Base-by-base conservation (phyloP, 202 grass and related monocot genomes). In the Hordeum pubiflorum region DNA sequence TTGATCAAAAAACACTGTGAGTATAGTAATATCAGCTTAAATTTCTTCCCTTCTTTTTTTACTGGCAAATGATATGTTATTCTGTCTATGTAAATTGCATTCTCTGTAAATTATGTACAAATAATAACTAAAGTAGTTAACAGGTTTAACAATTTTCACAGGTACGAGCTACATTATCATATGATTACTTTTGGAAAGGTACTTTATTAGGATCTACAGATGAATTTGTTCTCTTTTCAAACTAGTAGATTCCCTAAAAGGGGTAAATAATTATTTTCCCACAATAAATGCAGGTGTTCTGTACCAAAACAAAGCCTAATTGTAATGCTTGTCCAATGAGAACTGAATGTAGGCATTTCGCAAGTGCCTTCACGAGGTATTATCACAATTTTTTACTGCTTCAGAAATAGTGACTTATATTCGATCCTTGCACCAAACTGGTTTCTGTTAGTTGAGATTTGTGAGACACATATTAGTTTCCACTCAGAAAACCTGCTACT, bases 181-280 rank as follows among this genome's bases (percentile, higher is more conserved):
- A 93, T 99, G 96, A 99, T 99, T 81, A 99, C 96, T 74, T 99
- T 95, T 77, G 96, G 97, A 61, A 96, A 99, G 92, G 97, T 99
- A 99, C 64, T 75, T 44, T 68, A 36, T 80, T 58, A 70, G 11
- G 48, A 82, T 78, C 70, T 55, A 41, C 78, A 18, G 26, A 27
- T 27, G 26, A 27, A 27, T 65, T 64, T 55, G 40, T 66, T 74
- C 29, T 66, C 46, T 65, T 78, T 66, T 68, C 65, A 33, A 72
- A 73, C 27, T 39, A 46, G 36, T 40, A 82, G 77, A 67, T 17
- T 70, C 13, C 68, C 0, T 69, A 3, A 26, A 71, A 71, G 46
- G 13, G 26, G 26, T 2, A 27, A 27, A 27, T 27, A 27, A 27
- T 46, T 29, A 69, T 46, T 70, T 15, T 72, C 17, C 15, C 23